A percentile compares a stretch with the other conserved stretches of the same genome.
Conservation (phyloP, 352 stramenopile species). For the Pythium myriotylum region DNA sequence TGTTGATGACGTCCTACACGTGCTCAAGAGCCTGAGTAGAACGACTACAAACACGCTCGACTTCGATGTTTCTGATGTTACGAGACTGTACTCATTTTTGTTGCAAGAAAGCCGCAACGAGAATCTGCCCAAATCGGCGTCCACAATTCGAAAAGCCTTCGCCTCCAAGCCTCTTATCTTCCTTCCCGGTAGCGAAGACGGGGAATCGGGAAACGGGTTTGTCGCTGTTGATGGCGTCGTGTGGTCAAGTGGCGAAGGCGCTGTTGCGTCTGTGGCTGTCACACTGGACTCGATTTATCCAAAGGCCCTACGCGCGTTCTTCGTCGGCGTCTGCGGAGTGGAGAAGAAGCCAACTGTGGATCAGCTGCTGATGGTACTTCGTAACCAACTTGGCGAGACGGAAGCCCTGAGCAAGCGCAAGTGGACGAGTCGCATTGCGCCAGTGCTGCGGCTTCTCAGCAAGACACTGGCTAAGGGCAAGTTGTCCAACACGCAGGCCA, state of each 20-base stretch:
- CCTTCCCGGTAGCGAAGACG: constrained; percentile 5
- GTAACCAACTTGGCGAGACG: background rate
- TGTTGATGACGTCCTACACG: constrained; percentile 44
- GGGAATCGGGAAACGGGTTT: background rate
- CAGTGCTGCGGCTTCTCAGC: constrained; percentile 42
- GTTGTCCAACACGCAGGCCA: constrained; percentile 41
- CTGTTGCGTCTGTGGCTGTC: constrained; percentile 26
- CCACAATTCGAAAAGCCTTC: constrained; percentile 20
- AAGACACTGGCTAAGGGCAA: constrained; percentile 49
- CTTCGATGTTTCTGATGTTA: constrained; percentile 7
- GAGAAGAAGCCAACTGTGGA: constrained; percentile 57
- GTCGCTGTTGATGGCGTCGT: constrained; percentile 11
- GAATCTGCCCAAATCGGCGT: constrained; percentile 2
- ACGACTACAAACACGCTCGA: background rate
- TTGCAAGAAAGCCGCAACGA: constrained; percentile 23
- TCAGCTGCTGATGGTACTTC: constrained; percentile 35
- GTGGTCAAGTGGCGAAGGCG: constrained; percentile 23
- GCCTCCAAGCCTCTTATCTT: constrained; percentile 8
- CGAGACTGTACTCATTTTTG: constrained; percentile 25
- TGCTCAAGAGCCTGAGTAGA: constrained; percentile 31
- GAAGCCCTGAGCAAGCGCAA: constrained; percentile 17
- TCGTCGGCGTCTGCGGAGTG: constrained; percentile 64
- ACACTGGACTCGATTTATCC: constrained; percentile 58
- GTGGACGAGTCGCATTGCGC: constrained; percentile 35
- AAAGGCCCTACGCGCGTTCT: constrained; percentile 56